These are phyloP conservation scores for button mushroom (Agaricus bisporus) DNA, from an alignment of 768 basidiomycete genomes.

Conservation along the genomic window DNA sequence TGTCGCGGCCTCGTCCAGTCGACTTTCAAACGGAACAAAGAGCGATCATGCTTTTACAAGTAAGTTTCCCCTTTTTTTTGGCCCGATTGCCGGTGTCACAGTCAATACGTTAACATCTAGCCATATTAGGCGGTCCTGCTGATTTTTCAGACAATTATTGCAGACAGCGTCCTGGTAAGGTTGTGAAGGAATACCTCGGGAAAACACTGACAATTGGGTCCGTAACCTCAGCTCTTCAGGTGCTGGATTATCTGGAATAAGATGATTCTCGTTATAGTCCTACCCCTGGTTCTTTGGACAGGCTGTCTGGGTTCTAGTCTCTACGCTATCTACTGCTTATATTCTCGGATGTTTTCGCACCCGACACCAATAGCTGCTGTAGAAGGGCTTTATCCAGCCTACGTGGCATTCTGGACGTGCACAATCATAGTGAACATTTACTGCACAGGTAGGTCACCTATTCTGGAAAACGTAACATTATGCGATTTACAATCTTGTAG, in stretches of 20 bases:
- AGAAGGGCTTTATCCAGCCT: background rate
- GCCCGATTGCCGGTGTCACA: background rate
- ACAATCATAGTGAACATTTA: constrained; percentile 15
- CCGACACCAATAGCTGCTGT: background rate
- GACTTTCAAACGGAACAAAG: background rate
- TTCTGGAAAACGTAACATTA: too few relatives aligned
- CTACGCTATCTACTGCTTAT: background rate
- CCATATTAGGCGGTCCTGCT: constrained; percentile 1
- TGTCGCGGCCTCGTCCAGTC: background rate
- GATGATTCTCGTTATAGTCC: constrained; percentile 3
- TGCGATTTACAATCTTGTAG: background rate
- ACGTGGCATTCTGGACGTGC: constrained; percentile 13
- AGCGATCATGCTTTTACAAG: constrained; percentile 13
- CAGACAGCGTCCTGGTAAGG: constrained; percentile 13
- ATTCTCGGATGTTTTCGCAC: background rate
- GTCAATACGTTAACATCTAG: background rate
- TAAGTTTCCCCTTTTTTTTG: background rate
- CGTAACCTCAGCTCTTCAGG: constrained; percentile 11
- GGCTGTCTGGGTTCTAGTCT: constrained; percentile 8
- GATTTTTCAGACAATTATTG: constrained; percentile 10
- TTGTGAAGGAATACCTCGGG: background rate
- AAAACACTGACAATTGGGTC: background rate
- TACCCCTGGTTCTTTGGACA: constrained; percentile 16
- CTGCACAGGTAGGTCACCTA: constrained; percentile 14
- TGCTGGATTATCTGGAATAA: constrained; percentile 16